Conservation (phyloP, 2,329 filamentous ascomycete genomes). For the Sporothrix dimorphospora region DNA sequence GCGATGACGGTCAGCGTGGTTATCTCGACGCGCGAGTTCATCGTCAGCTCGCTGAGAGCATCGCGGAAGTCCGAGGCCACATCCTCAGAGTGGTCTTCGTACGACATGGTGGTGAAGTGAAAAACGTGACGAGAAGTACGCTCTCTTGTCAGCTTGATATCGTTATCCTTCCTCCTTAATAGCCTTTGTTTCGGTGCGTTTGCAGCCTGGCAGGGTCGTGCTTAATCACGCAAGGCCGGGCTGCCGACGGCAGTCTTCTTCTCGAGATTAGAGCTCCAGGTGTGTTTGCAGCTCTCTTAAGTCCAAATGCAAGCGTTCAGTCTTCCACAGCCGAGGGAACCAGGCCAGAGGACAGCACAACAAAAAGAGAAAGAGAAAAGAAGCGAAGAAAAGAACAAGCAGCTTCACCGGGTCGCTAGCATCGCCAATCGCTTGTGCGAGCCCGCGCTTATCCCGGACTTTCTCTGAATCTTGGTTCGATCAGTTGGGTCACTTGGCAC, state of each 20-base stretch:
- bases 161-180: not conserved
- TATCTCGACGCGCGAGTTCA: conserved; percentile 93
- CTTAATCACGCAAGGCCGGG: conserved; percentile 7
- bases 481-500: conserved; percentile 12
- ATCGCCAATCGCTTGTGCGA: not conserved
- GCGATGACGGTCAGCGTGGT: conserved; percentile 97
- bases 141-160: conserved; percentile 3
- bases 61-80: conserved; percentile 94
- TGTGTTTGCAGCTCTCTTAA: not conserved
- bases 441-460: not conserved
- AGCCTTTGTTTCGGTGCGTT: not conserved
- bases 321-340: not conserved
- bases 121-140: not conserved
- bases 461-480: not conserved
- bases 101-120: conserved; percentile 47
- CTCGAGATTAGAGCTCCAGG: not conserved
- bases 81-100: conserved; percentile 68
- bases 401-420: not conserved
- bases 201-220: conserved; percentile 1
- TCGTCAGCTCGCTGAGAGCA: conserved; percentile 86
- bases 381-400: not conserved
- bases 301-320: not conserved
- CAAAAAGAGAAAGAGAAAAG: not conserved
- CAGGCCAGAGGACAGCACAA: not conserved
- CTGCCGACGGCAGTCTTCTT: not conserved